Evolutionary conservation across 208 protist species (phyloP).

Genomic region (Entamoeba nuttalli): DNA sequence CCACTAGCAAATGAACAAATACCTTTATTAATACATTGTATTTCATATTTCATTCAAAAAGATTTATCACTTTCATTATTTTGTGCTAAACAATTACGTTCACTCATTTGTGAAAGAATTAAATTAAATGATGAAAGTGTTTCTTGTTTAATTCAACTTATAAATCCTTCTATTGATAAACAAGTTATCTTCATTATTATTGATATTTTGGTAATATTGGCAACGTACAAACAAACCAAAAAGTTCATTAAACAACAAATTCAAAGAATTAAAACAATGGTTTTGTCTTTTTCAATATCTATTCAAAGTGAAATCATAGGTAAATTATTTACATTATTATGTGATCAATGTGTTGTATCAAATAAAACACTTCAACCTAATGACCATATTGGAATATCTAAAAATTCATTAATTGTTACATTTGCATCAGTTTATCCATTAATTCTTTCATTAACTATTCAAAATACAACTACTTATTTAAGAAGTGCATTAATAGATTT

Average conservation of each 20-base stretch:
- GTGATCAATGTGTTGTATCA: not conserved
- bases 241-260: not conserved
- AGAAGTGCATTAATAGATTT: not conserved
- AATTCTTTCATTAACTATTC: not conserved
- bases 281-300: not conserved
- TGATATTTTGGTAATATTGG: not conserved
- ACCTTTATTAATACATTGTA: not conserved
- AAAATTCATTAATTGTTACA: not conserved
- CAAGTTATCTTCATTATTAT: not conserved
- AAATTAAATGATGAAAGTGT: not conserved
- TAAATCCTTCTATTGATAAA: not conserved
- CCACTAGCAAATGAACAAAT: not conserved
- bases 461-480: not conserved
- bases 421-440: not conserved
- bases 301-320: not conserved
- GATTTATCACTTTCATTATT: not conserved
- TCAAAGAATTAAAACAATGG: not conserved
- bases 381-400: not conserved
- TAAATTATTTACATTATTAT: not conserved
- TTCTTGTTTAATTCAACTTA: not conserved
- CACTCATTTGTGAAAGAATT: not conserved
- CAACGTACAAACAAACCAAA: not conserved
- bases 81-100: not conserved
- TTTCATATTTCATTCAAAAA: not conserved
- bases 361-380: not conserved